Evolutionary conservation across 495 filamentous ascomycete genomes (phyloP), one percentile per base, ranked within the genome.

Genomic region (Aspergillus sclerotioniger): DNA sequence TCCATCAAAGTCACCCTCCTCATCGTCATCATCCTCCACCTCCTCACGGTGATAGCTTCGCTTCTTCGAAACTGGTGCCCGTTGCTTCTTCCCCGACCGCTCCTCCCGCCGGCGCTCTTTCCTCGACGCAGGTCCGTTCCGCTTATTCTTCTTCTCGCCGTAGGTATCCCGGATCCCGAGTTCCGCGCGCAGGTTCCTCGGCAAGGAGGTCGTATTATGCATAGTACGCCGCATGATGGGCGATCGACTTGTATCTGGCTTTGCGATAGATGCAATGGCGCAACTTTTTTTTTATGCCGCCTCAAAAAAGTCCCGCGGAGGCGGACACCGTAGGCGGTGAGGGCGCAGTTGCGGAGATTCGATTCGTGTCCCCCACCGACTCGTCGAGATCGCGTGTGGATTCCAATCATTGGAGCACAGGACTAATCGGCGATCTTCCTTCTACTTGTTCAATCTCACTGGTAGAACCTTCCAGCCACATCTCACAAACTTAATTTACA

Each of bases 91-190:
- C 64, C 79, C 72, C 32, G 67, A 63, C 50, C 85, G 75, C 56
- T 82, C 84, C 21, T 77, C 79, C 63, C 82, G 85, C 12, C 84
- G 77, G 37, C 79, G 76, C 43, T 88, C 84, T 76, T 88, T 89
- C 53, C 86, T 81, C 31, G 75, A 68, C 1, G 63, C 63, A 43
- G 76, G 72, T 8, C 69, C 71, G 32, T 68, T 73, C 6, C 67
- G 69, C 48, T 67, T 73, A 21, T 76, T 73, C 57, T 75, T 71
- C 62, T 75, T 75, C 6, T 69, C 67, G 13, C 71, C 68, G 44
- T 74, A 75, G 3, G 63, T 60, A 62, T 76, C 77, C 54, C 73
- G 69, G 28, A 80, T 75, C 3, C 81, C 82, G 16, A 91, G 66
- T 65, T 88, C 81, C 6, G 81, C 77, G 6, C 82, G 77, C 8